Percentiles rank a stretch among this genome's conserved stretches.
Evolutionary conservation across 1,139 yeast genomes (phyloP).

Genomic region (Geotrichum australiense): DNA sequence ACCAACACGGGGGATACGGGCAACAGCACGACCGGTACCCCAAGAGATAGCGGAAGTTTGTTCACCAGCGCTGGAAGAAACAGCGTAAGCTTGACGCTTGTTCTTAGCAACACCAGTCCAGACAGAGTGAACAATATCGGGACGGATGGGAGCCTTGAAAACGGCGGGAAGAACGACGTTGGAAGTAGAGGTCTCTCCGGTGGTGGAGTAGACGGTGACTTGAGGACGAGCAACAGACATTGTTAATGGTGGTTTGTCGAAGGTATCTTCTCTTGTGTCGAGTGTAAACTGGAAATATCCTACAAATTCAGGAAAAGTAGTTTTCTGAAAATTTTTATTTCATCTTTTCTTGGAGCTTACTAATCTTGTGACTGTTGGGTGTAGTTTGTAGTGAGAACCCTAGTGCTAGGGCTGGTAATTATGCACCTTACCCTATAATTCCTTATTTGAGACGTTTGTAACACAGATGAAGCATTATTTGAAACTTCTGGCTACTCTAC

Average conservation of each 20-base stretch:
- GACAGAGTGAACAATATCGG: slow-evolving; percentile 98
- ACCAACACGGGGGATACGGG: slow-evolving; percentile 99
- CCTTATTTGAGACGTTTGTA: background rate
- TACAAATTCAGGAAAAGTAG: background rate
- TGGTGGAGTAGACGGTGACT: slow-evolving; percentile 86
- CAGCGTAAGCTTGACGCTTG: slow-evolving; percentile 99
- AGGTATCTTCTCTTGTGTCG: slow-evolving; percentile 9
- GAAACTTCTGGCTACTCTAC: too few relatives aligned
- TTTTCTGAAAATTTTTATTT: slow-evolving; percentile 1
- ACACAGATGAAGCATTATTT: too few relatives aligned
- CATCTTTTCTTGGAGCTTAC: background rate
- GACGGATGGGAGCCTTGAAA: slow-evolving; percentile 99
- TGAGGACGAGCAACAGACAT: slow-evolving; percentile 86
- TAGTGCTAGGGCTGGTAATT: background rate
- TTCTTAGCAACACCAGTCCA: slow-evolving; percentile 98
- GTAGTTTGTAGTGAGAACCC: background rate
- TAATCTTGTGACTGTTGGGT: slow-evolving; percentile 6
- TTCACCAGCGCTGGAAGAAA: slow-evolving; percentile 98
- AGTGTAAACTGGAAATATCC: background rate
- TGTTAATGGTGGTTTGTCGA: slow-evolving; percentile 21
- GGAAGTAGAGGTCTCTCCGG: slow-evolving; percentile 81
- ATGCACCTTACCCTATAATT: background rate
- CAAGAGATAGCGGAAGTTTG: slow-evolving; percentile 99
- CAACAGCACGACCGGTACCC: slow-evolving; percentile 99
- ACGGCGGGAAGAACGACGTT: slow-evolving; percentile 96